Evolutionary conservation across 2,329 filamentous ascomycete species (phyloP).

Genomic region (Trichoderma atroviride): DNA sequence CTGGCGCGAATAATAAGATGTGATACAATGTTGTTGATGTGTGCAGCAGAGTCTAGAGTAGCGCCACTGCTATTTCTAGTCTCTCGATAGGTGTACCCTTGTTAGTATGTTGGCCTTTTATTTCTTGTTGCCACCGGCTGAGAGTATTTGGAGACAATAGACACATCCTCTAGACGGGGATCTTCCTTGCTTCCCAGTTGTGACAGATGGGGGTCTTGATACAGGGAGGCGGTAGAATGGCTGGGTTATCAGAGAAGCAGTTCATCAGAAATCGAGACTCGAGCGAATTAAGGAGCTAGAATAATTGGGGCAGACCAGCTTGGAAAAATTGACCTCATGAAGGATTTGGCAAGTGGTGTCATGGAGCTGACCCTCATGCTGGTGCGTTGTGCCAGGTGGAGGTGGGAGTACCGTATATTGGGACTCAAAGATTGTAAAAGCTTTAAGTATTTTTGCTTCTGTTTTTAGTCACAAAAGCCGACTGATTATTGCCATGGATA

Average conservation of each 20-base stretch:
- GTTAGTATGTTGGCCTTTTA: neutral
- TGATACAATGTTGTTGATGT: neutral
- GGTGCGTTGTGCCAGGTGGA: neutral
- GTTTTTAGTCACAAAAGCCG: neutral
- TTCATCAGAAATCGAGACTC: neutral
- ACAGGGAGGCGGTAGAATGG: neutral
- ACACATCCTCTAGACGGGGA: neutral
- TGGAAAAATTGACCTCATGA: neutral
- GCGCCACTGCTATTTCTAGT: constrained; percentile 6
- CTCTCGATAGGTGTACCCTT: neutral
- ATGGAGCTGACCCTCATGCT: neutral
- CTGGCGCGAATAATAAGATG: neutral
- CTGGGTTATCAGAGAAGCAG: neutral
- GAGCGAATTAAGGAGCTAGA: neutral
- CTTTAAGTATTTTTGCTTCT: neutral
- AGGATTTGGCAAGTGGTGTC: neutral
- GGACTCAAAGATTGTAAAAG: neutral
- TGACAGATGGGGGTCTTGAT: neutral
- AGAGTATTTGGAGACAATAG: neutral
- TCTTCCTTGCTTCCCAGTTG: neutral
- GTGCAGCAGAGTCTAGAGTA: neutral
- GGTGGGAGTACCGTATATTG: neutral
- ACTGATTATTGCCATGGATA: neutral
- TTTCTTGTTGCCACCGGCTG: neutral
- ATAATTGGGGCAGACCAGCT: neutral